A percentile compares a stretch with the other conserved stretches of the same genome.
Conservation (phyloP, 2,329 filamentous ascomycete genomes). For the Pseudogymnoascus sp. region DNA sequence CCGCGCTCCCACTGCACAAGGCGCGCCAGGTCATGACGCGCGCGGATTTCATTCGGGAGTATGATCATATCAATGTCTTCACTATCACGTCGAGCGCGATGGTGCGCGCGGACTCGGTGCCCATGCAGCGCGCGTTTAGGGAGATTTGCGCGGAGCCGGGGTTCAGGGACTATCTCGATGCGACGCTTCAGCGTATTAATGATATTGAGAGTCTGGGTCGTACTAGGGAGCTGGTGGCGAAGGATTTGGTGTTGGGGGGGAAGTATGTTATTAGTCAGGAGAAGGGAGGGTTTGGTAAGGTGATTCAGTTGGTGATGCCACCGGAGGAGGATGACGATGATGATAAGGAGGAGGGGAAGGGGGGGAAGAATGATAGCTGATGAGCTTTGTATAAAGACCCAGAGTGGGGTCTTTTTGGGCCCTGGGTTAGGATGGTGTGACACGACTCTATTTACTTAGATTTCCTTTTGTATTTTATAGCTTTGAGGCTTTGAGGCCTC, state of each 20-base stretch:
- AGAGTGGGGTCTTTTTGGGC: not conserved
- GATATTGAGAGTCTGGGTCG: constrained; percentile 89
- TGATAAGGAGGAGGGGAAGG: constrained; percentile 18
- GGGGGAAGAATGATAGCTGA: constrained; percentile 1
- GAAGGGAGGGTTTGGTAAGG: constrained; percentile 22
- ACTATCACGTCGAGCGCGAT: constrained; percentile 82
- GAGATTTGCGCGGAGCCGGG: constrained; percentile 71
- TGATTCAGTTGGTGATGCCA: constrained; percentile 20
- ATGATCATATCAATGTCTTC: constrained; percentile 92
- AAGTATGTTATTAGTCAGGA: constrained; percentile 59
- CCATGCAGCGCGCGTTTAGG: constrained; percentile 89
- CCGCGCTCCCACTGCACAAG: constrained; percentile 72
- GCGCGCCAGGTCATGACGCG: constrained; percentile 92
- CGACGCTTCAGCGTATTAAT: constrained; percentile 76
- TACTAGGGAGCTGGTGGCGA: constrained; percentile 91
- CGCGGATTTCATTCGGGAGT: constrained; percentile 85
- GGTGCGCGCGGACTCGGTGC: constrained; percentile 88
- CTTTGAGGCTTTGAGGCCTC: not conserved
- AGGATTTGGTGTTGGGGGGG: constrained; percentile 82
- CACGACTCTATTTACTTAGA: constrained; percentile 6
- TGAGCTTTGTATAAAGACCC: not conserved
- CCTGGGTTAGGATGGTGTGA: not conserved
- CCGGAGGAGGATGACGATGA: constrained; percentile 25
- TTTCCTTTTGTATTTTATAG: constrained; percentile 10
- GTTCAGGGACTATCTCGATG: constrained; percentile 77